Conservation (phyloP, 164 flowering plant species). For the Protea cynaroides region DNA sequence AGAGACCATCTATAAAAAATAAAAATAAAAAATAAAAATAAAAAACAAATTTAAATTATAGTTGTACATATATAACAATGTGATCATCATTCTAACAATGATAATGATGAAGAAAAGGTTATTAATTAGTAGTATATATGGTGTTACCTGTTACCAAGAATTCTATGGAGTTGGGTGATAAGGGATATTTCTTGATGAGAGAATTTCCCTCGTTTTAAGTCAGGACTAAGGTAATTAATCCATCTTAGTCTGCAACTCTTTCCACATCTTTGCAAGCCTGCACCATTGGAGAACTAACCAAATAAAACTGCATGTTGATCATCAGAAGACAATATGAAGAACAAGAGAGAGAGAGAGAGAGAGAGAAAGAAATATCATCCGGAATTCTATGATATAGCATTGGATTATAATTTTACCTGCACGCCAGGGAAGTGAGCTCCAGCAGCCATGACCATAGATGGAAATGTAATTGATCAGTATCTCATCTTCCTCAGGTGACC, state of each 20-base stretch:
- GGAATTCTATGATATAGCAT: too few relatives aligned
- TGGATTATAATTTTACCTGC: slow-evolving; percentile 41
- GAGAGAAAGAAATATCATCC: too few relatives aligned
- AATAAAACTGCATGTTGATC: too few relatives aligned
- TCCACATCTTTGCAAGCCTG: slow-evolving; percentile 88
- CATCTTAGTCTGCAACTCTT: slow-evolving; percentile 90
- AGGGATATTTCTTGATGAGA: slow-evolving; percentile 70
- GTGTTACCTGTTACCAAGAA: slow-evolving; percentile 83
- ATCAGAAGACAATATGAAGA: too few relatives aligned
- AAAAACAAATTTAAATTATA: background rate
- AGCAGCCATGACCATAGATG: slow-evolving; percentile 82
- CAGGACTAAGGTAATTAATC: slow-evolving; percentile 88
- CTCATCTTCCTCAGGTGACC: slow-evolving; percentile 96
- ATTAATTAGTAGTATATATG: too few relatives aligned
- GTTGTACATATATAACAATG: background rate
- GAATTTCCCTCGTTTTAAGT: slow-evolving; percentile 81
- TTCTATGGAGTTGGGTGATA: slow-evolving; percentile 74
- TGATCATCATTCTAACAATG: background rate
- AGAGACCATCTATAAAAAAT: slow-evolving; percentile 79
- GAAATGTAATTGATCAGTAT: slow-evolving; percentile 74
- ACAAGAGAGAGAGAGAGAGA: too few relatives aligned
- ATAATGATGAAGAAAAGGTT: background rate
- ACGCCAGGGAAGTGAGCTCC: slow-evolving; percentile 80
- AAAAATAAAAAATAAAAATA: too few relatives aligned
- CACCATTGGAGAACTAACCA: background rate